phyloP scores from a whole-genome alignment of 305 asterid species.

The Fraxinus ornus region DNA sequence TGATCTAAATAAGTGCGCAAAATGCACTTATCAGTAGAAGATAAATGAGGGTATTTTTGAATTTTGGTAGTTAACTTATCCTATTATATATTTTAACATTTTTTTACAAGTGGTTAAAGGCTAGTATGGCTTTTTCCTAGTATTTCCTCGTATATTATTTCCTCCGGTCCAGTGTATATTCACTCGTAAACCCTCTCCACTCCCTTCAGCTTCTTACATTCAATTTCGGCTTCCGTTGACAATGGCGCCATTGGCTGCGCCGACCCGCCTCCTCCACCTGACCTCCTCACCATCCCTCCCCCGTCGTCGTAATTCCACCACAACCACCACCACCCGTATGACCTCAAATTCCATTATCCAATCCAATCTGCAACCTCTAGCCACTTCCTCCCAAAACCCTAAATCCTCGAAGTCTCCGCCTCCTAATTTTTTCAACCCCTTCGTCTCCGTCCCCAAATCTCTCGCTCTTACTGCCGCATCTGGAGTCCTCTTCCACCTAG shows the following conservation, averaged over 20 bases:
- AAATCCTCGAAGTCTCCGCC: conserved; percentile 46
- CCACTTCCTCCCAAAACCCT: conserved; percentile 50
- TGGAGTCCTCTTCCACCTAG: conserved; percentile 46
- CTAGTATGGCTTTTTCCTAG: no score
- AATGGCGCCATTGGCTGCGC: conserved; percentile 60
- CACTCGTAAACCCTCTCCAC: neutral
- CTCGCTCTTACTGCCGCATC: conserved; percentile 49
- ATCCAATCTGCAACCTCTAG: conserved; percentile 37
- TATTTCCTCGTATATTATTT: no score
- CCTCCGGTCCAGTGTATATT: no score
- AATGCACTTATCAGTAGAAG: no score
- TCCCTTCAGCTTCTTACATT: neutral
- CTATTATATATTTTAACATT: no score
- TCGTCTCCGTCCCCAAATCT: conserved; percentile 35
- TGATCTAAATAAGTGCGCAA: no score
- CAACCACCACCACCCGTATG: conserved; percentile 18
- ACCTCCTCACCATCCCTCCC: conserved; percentile 31
- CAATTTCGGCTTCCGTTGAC: conserved; percentile 19
- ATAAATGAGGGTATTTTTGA: no score
- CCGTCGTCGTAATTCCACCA: conserved; percentile 22
- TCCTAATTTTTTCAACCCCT: conserved; percentile 10
- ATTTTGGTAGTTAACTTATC: no score
- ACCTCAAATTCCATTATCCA: conserved; percentile 31
- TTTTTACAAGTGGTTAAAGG: no score
- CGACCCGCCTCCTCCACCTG: conserved; percentile 47